These are phyloP conservation scores for Chytriomyces sp. DNA, from an alignment of 192 early-diverging fungal species.

Conservation along the genomic window DNA sequence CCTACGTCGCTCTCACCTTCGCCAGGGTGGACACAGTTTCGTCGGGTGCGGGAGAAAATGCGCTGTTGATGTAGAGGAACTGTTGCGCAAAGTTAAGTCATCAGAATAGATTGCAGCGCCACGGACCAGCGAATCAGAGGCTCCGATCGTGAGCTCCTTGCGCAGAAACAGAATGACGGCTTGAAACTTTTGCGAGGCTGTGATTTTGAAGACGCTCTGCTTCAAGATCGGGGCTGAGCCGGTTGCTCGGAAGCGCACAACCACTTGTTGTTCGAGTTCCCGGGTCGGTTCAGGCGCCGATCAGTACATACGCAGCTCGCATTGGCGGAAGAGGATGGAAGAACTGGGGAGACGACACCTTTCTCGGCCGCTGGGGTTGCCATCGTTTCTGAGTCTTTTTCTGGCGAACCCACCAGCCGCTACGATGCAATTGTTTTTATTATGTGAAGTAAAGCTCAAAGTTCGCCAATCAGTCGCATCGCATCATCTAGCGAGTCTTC, in stretches of 20 bases:
- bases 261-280: constrained; percentile 65
- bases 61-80: constrained; percentile 92
- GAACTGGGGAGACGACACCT: not conserved
- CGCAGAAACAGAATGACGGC: constrained; percentile 83
- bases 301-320: too few relatives aligned
- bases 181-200: constrained; percentile 79
- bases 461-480: constrained; percentile 4
- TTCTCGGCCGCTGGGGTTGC: constrained; percentile 1
- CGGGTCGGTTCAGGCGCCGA: too few relatives aligned
- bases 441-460: not conserved
- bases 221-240: constrained; percentile 92
- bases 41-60: constrained; percentile 94
- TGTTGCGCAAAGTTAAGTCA: constrained; percentile 26
- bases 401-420: not conserved
- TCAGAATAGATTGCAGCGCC: not conserved
- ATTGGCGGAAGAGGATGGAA: too few relatives aligned
- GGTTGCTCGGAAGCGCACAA: constrained; percentile 81
- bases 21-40: constrained; percentile 80
- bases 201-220: constrained; percentile 83
- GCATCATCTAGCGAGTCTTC: constrained; percentile 14
- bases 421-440: not conserved
- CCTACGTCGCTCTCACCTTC: constrained; percentile 56
- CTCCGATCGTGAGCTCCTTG: constrained; percentile 77
- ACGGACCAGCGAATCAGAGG: constrained; percentile 58
- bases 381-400: not conserved